Evolutionary conservation across 2,329 filamentous ascomycete species (phyloP).

Genomic region (Neonectria neomacrospora): DNA sequence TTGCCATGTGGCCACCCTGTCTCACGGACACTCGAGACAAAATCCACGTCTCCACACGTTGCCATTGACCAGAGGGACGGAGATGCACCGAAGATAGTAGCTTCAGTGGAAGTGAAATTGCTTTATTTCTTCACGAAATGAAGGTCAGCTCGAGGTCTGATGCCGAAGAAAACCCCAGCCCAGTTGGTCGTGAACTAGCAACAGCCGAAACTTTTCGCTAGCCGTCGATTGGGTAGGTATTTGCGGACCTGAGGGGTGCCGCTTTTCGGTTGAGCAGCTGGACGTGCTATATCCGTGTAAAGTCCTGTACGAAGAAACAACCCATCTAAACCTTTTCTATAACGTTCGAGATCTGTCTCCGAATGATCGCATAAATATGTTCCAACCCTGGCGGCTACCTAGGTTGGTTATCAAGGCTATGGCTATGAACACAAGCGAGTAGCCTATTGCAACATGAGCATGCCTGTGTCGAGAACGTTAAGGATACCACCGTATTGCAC

Average conservation of each 20-base stretch:
- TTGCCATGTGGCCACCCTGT: slow-evolving; percentile 44
- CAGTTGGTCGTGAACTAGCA: neutral
- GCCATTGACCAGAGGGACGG: neutral
- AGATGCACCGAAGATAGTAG: slow-evolving; percentile 23
- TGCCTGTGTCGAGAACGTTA: no score
- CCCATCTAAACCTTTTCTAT: neutral
- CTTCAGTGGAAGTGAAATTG: slow-evolving; percentile 38
- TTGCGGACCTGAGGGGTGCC: slow-evolving; percentile 12
- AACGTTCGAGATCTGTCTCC: neutral
- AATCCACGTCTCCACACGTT: slow-evolving; percentile 29
- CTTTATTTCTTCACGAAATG: slow-evolving; percentile 40
- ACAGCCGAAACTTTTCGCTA: slow-evolving; percentile 9
- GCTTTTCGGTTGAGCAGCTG: slow-evolving; percentile 5
- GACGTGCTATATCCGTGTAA: slow-evolving; percentile 8
- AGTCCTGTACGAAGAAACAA: neutral
- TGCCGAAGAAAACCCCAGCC: slow-evolving; percentile 15
- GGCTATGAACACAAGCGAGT: neutral
- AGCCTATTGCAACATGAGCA: neutral
- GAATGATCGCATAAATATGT: no score
- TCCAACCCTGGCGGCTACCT: no score
- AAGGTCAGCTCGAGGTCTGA: slow-evolving; percentile 35
- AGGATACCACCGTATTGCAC: no score
- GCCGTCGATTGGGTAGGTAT: slow-evolving; percentile 10
- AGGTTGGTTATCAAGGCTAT: neutral
- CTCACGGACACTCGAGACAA: slow-evolving; percentile 27